A percentile compares a stretch with the other conserved stretches of the same genome.
Conservation (phyloP, 2,329 filamentous ascomycete genomes). For the Aspergillus tubingensis region DNA sequence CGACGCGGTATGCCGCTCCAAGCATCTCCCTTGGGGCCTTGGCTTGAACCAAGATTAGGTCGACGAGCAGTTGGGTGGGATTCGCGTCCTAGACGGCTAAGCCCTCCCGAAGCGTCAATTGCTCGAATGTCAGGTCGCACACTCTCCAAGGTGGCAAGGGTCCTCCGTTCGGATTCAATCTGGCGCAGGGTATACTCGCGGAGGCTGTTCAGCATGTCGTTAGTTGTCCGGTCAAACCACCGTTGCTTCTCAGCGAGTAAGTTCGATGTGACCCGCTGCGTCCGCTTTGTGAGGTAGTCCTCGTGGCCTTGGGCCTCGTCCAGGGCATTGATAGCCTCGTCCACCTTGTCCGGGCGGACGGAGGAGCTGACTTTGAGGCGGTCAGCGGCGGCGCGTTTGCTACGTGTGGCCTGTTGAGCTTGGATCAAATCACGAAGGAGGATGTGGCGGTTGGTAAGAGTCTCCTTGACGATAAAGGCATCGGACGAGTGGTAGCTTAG, state of each 20-base stretch:
- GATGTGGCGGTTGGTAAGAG: conserved; percentile 95
- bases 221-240: conserved; percentile 85
- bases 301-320: conserved; percentile 86
- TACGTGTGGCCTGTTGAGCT: conserved; percentile 81
- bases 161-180: conserved; percentile 92
- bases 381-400: conserved; percentile 82
- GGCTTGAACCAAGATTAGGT: conserved; percentile 77
- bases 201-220: conserved; percentile 80
- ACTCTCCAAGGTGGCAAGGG: conserved; percentile 87
- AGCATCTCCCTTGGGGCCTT: conserved; percentile 95
- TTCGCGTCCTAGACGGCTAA: conserved; percentile 87
- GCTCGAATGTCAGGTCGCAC: conserved; percentile 89
- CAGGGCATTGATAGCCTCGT: conserved; percentile 89
- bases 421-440: conserved; percentile 89
- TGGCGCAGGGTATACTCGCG: conserved; percentile 91
- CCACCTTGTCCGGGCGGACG: conserved; percentile 91
- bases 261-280: conserved; percentile 83
- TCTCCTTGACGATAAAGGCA: conserved; percentile 97
- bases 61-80: conserved; percentile 75
- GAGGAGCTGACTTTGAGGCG: conserved; percentile 82
- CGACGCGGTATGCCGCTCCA: conserved; percentile 93
- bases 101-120: conserved; percentile 86
- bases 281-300: conserved; percentile 79
- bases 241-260: conserved; percentile 83
- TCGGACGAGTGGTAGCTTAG: conserved; percentile 94